Evolutionary conservation across 179 eudicot species (phyloP).

Genomic region (Amaranthus tricolor): DNA sequence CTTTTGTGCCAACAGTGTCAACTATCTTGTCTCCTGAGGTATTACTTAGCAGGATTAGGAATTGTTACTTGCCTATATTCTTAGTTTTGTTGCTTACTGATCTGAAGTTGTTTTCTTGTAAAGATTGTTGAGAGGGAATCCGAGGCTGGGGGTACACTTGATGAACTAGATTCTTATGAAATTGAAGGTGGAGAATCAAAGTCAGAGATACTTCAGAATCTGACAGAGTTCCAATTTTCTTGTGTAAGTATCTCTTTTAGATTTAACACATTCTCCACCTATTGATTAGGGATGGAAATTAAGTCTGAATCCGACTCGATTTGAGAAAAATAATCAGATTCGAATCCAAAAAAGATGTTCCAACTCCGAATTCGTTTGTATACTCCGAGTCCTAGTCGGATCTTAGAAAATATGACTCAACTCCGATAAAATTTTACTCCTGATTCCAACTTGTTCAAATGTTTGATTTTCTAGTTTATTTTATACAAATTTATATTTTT

Average conservation of each 20-base stretch:
- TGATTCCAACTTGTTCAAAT: too few species aligned
- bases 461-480: too few species aligned
- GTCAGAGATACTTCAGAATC: constrained; percentile 85
- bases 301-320: too few species aligned
- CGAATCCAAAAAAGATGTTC: too few species aligned
- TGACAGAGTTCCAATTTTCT: constrained; percentile 79
- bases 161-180: constrained; percentile 78
- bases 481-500: too few species aligned
- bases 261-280: background rate
- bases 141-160: constrained; percentile 83
- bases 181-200: constrained; percentile 92
- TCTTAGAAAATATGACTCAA: too few species aligned
- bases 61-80: background rate
- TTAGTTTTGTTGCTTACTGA: constrained; percentile 6
- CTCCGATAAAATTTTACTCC: too few species aligned
- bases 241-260: constrained; percentile 52
- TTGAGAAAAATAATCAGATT: too few species aligned
- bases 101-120: constrained; percentile 19
- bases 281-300: background rate
- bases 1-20: constrained; percentile 71
- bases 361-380: too few species aligned
- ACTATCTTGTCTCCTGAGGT: constrained; percentile 95
- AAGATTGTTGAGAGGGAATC: constrained; percentile 85
- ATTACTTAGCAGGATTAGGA: constrained; percentile 10
- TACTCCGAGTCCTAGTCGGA: too few species aligned